Conservation (phyloP, 2,329 filamentous ascomycete genomes). For the Clarireedia paspali region DNA sequence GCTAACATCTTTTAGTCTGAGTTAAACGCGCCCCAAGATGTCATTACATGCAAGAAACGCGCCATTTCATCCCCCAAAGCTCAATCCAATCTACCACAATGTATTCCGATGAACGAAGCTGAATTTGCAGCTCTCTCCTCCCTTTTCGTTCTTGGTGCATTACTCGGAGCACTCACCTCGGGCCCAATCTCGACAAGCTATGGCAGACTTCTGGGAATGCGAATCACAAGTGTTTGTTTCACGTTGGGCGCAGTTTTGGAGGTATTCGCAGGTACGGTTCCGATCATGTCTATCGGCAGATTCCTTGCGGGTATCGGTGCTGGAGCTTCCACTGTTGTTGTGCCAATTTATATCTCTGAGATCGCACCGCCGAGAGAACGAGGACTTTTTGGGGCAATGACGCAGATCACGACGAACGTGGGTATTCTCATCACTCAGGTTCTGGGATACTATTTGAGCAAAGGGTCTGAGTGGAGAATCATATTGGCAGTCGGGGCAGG, state of each 20-base stretch:
- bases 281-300: constrained; percentile 63
- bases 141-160: constrained; percentile 82
- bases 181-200: constrained; percentile 72
- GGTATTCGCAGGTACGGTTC: constrained; percentile 60
- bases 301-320: constrained; percentile 77
- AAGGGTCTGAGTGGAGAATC: constrained; percentile 71
- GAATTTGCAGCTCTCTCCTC: constrained; percentile 83
- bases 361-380: constrained; percentile 67
- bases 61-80: constrained; percentile 32
- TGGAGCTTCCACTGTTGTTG: constrained; percentile 84
- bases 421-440: constrained; percentile 81
- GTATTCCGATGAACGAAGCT: constrained; percentile 78
- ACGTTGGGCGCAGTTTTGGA: constrained; percentile 68
- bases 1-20: constrained; percentile 57
- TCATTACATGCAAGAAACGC: constrained; percentile 75
- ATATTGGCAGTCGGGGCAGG: constrained; percentile 68
- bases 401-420: constrained; percentile 88
- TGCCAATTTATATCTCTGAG: constrained; percentile 91
- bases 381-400: constrained; percentile 77
- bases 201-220: constrained; percentile 71
- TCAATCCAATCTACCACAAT: constrained; percentile 52
- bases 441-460: constrained; percentile 80
- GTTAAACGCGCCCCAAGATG: constrained; percentile 89
- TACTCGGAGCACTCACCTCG: constrained; percentile 72
- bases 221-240: constrained; percentile 69